Evolutionary conservation across 345 rosid genomes (phyloP), one percentile per base, ranked within the genome.

Genomic region (Populus alba): DNA sequence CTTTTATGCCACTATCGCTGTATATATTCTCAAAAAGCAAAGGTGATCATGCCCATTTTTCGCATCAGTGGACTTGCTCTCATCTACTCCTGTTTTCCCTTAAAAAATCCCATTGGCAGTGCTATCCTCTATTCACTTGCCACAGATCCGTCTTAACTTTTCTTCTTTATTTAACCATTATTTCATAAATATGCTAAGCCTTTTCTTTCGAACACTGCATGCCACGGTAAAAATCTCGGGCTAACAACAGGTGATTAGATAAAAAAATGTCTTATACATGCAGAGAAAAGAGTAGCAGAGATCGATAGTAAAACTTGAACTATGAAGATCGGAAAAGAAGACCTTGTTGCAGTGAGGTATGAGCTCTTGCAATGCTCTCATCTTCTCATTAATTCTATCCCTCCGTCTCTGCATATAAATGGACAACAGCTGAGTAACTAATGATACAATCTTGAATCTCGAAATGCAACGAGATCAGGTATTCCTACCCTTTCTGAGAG

Each of bases 291-390:
- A n/a, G 27, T 57, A n/a, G 62, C 62, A 59, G 65, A n/a, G 65
- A 59, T n/a, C 1, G 15, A 59, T 59, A 59, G 27, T 23, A n/a
- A n/a, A 23, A 59, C 29, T 59, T 23, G 13, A 59, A 23, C 7
- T 59, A 23, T n/a, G 5, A 59, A 23, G 65, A 8, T 59, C 16
- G 10, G 65, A 59, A 59, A 59, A 59, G 29, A 59, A 27, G 70
- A 90, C 93, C 89, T 90, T 90, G 70, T 85, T 82, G 74, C 90
- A 88, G 77, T 92, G 89, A 27, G 97, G 97, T 66, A 92, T 91
- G 66, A 92, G 81, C 82, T 85, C 88, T 72, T 92, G 97, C 66
- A 92, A 92, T 66, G 91, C 87, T 84, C 87, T 91, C 87, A 92
- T 88, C 87, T 88, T 91, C 72, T 92, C 86, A 57, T 91, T 92